These are phyloP conservation scores for Sapria himalayana DNA, from an alignment of 345 rosid genomes.

Conservation along the genomic window DNA sequence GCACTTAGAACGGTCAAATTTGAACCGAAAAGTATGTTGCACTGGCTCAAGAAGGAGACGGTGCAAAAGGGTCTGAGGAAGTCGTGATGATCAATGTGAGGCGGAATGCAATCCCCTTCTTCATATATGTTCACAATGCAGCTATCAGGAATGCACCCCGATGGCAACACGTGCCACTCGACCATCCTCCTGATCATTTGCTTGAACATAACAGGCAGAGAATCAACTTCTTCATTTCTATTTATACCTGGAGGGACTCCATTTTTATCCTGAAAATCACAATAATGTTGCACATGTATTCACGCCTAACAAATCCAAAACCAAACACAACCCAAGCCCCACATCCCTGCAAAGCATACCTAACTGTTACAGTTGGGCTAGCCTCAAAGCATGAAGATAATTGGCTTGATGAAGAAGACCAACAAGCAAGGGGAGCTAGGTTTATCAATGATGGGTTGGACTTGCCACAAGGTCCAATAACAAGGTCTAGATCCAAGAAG, in stretches of 20 bases:
- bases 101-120: slow-evolving; percentile 61
- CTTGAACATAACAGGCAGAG: slow-evolving; percentile 32
- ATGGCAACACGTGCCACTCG: slow-evolving; percentile 35
- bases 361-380: no score
- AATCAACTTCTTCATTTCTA: slow-evolving; percentile 35
- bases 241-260: slow-evolving; percentile 48
- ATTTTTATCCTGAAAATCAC: slow-evolving; percentile 21
- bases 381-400: no score
- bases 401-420: no score
- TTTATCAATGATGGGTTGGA: no score
- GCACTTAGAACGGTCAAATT: slow-evolving; percentile 24
- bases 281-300: no score
- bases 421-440: no score
- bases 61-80: slow-evolving; percentile 53
- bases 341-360: no score
- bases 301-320: no score
- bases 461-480: no score
- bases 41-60: slow-evolving; percentile 35
- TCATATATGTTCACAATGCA: slow-evolving; percentile 54
- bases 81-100: slow-evolving; percentile 49
- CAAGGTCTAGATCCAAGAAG: no score
- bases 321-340: no score
- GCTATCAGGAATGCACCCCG: slow-evolving; percentile 39
- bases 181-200: slow-evolving; percentile 39
- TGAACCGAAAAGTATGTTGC: slow-evolving; percentile 36